Evolutionary conservation across 768 basidiomycete genomes (phyloP), one percentile per base, ranked within the genome.

Genomic region (Megacollybia marginata): DNA sequence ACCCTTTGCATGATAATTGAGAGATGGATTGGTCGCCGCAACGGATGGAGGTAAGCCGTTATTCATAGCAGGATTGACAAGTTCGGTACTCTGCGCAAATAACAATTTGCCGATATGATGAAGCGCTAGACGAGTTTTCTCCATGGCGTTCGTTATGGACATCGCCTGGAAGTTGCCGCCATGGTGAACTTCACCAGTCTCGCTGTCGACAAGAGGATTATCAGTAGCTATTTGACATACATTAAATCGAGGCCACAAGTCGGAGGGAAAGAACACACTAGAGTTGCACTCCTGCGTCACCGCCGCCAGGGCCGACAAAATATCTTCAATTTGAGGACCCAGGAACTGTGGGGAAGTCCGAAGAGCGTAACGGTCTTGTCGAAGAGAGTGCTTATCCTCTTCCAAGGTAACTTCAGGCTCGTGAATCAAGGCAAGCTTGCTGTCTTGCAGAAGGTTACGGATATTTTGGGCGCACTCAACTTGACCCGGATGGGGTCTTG

Each of bases 401-500:
- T 78, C 71, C 31, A 88, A 73, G 46, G 67, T 70, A 40, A 82
- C 76, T 57, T 90, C 85, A 52, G 78, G 75, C 58, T 88, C 85
- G 44, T 79, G 68, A 18, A 70, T 64, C 32, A 71, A 65, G 5
- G 83, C 85, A 42, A 88, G 69, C 55, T 74, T 72, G 59, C 79
- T 82, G 16, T 76, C 82, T 35, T 78, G 69, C 11, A 90, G 67
- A 9, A 90, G 68, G 47, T 73, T 67, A 63, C 71, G 78, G 42
- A 91, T 77, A 48, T 75, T 82, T 44, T 70, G 68, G 8, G 87
- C 87, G 34, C 71, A 77, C 58, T 89, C 85, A 43, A 89, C 76
- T 68, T 88, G 88, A n/a, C 86, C 86, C 9, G 85, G 84, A 62
- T 89, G 87, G 20, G 88, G 88, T 15, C 88, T 82, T 9, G 83